Percentiles rank a stretch among this genome's conserved stretches.
These are phyloP conservation scores for Phlebiopsis flavidoalba DNA, from an alignment of 768 basidiomycete genomes.

Conservation along the genomic window DNA sequence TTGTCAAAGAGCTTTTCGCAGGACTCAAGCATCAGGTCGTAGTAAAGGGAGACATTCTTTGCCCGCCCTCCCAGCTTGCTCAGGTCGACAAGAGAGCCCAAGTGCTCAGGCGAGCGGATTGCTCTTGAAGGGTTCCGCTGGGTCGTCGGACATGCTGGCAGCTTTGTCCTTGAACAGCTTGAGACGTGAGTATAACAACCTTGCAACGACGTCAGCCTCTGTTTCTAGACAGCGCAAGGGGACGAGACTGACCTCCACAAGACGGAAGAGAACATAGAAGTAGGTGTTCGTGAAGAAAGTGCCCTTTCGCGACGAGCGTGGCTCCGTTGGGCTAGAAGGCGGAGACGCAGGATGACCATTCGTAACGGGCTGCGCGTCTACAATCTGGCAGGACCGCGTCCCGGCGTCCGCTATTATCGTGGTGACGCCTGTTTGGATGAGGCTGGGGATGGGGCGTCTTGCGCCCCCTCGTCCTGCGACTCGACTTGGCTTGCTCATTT, in stretches of 20 bases:
- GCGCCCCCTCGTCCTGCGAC: conserved; percentile 54
- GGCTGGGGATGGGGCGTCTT: conserved; percentile 48
- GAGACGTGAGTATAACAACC: conserved; percentile 81
- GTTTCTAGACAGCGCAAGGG: not conserved
- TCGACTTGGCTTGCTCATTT: conserved; percentile 76
- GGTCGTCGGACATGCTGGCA: conserved; percentile 35
- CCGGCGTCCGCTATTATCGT: conserved; percentile 35
- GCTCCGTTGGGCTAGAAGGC: conserved; percentile 16
- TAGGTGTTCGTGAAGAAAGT: conserved; percentile 87
- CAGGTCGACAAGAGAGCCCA: conserved; percentile 28
- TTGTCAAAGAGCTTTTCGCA: conserved; percentile 91
- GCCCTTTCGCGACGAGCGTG: conserved; percentile 36
- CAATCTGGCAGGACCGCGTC: conserved; percentile 28
- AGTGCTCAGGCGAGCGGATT: conserved; percentile 34
- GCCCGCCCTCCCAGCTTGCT: conserved; percentile 18
- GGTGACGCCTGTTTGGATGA: conserved; percentile 63
- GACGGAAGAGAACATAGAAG: conserved; percentile 80
- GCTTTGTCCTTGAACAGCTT: conserved; percentile 73
- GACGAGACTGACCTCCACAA: conserved; percentile 66
- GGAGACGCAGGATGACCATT: conserved; percentile 4
- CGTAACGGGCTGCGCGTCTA: not conserved
- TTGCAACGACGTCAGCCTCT: conserved; percentile 25
- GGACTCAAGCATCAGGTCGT: conserved; percentile 77
- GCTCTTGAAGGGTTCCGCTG: conserved; percentile 17
- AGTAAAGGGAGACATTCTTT: conserved; percentile 61